These are phyloP conservation scores for Maudiozyma turicensis DNA, from an alignment of 805 yeast species.

Conservation along the genomic window DNA sequence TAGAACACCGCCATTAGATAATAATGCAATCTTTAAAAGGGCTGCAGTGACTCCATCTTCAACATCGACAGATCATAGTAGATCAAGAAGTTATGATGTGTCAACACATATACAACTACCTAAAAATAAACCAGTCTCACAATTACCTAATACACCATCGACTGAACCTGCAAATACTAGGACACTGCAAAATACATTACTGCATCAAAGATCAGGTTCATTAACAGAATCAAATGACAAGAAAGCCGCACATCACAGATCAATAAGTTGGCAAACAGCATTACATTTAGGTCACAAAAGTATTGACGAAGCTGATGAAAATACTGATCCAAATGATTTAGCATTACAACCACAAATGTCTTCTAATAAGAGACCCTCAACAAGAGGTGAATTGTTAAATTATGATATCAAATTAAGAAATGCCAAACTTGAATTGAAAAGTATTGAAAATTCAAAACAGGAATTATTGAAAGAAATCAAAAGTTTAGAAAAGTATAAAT, in stretches of 20 bases:
- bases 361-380: neutral
- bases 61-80: neutral
- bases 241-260: slow-evolving; percentile 1
- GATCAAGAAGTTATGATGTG: neutral
- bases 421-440: slow-evolving; percentile 34
- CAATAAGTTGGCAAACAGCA: slow-evolving; percentile 3
- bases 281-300: neutral
- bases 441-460: slow-evolving; percentile 36
- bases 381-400: slow-evolving; percentile 16
- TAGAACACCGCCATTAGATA: slow-evolving; percentile 12
- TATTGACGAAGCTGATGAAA: neutral
- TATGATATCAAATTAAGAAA: slow-evolving; percentile 32
- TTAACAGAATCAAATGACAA: neutral
- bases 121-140: neutral
- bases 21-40: neutral
- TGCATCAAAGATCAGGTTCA: no score
- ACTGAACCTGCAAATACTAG: neutral
- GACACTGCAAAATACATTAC: neutral
- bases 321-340: neutral
- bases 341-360: neutral
- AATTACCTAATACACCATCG: neutral
- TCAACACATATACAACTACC: neutral
- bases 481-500: slow-evolving; percentile 39
- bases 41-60: neutral
- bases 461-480: slow-evolving; percentile 41